Evolutionary conservation across 768 basidiomycete species (phyloP).

Genomic region (Pleurotus salmoneostramineus): DNA sequence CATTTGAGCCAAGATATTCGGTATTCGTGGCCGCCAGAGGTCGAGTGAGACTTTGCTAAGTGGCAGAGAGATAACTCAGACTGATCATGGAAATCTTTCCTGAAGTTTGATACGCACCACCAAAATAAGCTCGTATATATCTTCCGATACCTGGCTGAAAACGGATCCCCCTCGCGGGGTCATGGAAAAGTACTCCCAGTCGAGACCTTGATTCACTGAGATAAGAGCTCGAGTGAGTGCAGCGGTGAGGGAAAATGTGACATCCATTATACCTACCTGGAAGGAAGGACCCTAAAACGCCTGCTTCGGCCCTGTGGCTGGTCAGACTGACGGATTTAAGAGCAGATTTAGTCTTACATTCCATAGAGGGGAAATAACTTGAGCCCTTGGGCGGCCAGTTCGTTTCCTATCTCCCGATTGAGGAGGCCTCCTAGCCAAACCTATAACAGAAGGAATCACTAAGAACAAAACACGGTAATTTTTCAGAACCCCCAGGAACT

Average conservation of each 20-base stretch:
- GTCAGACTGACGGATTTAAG: background rate
- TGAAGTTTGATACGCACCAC: background rate
- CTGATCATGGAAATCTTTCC: background rate
- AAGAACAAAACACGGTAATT: too few relatives aligned
- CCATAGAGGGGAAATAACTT: background rate
- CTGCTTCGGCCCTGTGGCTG: background rate
- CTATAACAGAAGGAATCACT: background rate
- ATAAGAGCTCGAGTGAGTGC: background rate
- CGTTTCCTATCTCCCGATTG: constrained; percentile 1
- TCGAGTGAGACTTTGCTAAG: background rate
- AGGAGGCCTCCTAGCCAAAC: constrained; percentile 6
- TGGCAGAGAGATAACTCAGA: background rate
- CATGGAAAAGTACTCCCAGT: constrained; percentile 6
- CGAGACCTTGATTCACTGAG: background rate
- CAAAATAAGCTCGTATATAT: background rate
- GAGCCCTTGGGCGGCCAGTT: background rate
- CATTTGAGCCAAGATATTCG: constrained; percentile 5
- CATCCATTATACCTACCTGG: too few relatives aligned
- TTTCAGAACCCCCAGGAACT: background rate
- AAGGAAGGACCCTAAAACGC: background rate
- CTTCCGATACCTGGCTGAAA: background rate
- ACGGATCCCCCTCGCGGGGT: background rate
- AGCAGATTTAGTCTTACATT: background rate
- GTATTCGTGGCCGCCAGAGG: background rate
- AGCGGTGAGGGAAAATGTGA: too few relatives aligned